Base-by-base conservation (phyloP, 371 early-diverging fungal genomes). In the Syncephalastrum sp. region DNA sequence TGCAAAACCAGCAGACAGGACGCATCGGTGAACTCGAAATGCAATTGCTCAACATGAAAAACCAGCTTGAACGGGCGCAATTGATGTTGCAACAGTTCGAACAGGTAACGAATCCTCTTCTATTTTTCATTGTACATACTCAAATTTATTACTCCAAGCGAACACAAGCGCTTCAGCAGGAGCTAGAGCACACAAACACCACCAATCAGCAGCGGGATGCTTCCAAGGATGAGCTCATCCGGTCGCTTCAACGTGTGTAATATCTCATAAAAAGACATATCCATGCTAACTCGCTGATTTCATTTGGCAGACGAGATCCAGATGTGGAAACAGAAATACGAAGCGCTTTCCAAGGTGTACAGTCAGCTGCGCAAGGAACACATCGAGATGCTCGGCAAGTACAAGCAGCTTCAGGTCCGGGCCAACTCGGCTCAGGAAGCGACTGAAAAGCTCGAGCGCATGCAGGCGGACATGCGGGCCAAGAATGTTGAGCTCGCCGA, bases 291-390 rank as follows among this genome's bases (percentile, higher is more conserved):
- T 21, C 21, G 21, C 21, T 21, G 21, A 21, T 12, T 33, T 27
- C 27, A 1, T 33, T 33, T 24, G 19, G 3, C 56, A 84, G 87
- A 82, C 72, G 76, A 87, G 70, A 82, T 91, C 23, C 83, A 85
- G 56, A 85, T 89, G 69, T 92, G 91, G 91, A 93, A 91, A 78
- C 85, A 88, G 59, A 95, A 93, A 67, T 93, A 92, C 59, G 93
- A 93, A 64, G 89, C 90, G 5, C 67, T 95, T n/a, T 92, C 95
- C n/a, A 93, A 92, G 63, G 77, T 96, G 21, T 98, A 98, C 67
- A 90, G 95, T 12, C 92, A 95, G 69, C 77, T 98, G 47, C 87
- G 98, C 53, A 94, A 95, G 67, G 96, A 96, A 60, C 96, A 98
- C 72, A 76, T 98, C 56, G 97, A 94, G 42, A 74, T 97, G 46